Conservation (phyloP, 192 early-diverging fungal species). For the Coemansia sp. region DNA sequence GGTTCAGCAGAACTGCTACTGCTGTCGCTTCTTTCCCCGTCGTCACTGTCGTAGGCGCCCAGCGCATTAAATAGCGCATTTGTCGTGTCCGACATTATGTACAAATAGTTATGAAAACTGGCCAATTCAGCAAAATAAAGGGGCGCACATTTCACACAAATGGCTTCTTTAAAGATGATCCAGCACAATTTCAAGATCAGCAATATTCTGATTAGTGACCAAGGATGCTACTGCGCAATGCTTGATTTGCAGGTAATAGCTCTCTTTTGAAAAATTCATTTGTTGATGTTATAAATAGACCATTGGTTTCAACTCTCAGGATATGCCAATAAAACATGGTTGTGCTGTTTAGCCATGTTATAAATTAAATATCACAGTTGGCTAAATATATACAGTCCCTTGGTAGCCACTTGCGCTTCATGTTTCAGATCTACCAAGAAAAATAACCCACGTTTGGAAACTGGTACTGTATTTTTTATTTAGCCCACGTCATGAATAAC, state of each 20-base stretch:
- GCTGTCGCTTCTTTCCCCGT: slow-evolving; percentile 13
- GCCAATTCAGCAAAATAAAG: neutral
- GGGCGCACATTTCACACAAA: neutral
- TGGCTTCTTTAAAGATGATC: neutral
- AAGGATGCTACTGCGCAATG: neutral
- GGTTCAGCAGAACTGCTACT: neutral
- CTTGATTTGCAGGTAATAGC: neutral
- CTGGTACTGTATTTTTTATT: neutral
- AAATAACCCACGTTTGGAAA: slow-evolving; percentile 2
- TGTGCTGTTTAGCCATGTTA: neutral
- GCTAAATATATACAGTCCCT: neutral
- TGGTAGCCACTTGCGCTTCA: neutral
- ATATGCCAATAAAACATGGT: neutral
- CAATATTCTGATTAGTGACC: neutral
- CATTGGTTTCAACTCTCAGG: neutral
- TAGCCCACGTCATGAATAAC: neutral
- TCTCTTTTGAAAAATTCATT: neutral
- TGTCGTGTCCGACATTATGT: slow-evolving; percentile 20
- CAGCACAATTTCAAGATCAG: neutral
- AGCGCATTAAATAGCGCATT: slow-evolving; percentile 43
- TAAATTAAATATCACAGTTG: neutral
- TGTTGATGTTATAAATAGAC: neutral
- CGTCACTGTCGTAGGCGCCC: slow-evolving; percentile 43
- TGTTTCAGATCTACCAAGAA: slow-evolving; percentile 2
- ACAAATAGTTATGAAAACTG: no score